Conservation (phyloP, 2,329 filamentous ascomycete genomes). For the Berkeleyomyces rouxiae region DNA sequence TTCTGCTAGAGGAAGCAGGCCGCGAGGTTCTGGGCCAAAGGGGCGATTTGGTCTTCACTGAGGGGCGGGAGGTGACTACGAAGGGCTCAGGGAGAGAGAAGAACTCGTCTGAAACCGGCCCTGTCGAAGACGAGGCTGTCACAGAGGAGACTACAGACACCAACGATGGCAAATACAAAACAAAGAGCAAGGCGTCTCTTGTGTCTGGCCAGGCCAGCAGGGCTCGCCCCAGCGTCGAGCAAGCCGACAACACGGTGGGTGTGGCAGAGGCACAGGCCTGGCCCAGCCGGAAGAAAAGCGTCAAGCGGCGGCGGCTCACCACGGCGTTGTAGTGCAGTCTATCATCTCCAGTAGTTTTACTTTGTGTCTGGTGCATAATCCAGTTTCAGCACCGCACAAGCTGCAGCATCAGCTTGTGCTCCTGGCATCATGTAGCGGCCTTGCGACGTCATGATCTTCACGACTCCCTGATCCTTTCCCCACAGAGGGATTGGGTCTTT, state of each 20-base stretch:
- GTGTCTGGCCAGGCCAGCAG: not conserved
- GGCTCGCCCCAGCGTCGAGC: not conserved
- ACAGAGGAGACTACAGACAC: not conserved
- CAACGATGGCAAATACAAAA: not conserved
- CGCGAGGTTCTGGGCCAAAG: conserved; percentile 42
- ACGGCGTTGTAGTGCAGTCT: not conserved
- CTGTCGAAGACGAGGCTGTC: not conserved
- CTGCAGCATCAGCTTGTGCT: not conserved
- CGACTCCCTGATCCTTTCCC: not conserved
- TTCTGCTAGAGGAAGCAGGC: conserved; percentile 56
- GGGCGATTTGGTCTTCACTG: conserved; percentile 57
- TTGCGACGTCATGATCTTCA: not conserved
- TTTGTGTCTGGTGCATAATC: not conserved
- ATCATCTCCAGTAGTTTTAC: not conserved
- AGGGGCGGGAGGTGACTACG: conserved; percentile 26
- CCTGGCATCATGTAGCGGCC: not conserved
- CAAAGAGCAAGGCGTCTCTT: not conserved
- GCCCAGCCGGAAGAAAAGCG: not conserved
- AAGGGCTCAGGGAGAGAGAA: not conserved
- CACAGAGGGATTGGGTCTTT: not conserved
- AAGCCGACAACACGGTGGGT: not conserved
- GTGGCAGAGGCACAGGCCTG: not conserved
- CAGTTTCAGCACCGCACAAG: not conserved
- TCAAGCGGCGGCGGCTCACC: not conserved
- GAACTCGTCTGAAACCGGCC: not conserved